Evolutionary conservation across 306 rosid genomes (phyloP), one percentile per base, ranked within the genome.

Genomic region (Cucumis melo): DNA sequence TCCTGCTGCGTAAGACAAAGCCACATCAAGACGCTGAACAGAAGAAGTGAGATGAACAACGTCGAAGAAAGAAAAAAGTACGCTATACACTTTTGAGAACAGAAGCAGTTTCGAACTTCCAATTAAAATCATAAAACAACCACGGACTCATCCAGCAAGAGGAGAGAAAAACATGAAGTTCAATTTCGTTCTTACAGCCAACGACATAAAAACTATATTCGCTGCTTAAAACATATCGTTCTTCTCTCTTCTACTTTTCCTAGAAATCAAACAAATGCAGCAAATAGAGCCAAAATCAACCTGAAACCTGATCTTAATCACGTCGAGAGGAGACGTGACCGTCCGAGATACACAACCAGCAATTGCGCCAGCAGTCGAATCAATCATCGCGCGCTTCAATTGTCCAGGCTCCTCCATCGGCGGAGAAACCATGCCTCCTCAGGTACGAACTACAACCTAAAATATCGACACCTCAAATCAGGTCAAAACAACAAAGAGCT

Each of bases 221-320:
- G 41, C 23, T 1, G 16, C 39, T 48, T 0, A 20, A 1, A 48
- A 46, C 41, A 27, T 71, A 21, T 16, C 7, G 2, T 23, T 50
- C 10, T 21, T 24, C 50, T 39, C 73, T 39, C 10, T 65, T 66
- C 8, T 27, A 27, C 29, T 27, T 27, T 27, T 27, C 29, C 29
- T 27, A 27, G 29, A 27, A 27, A 27, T 27, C 29, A 27, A 27
- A 27, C 29, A 27, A 73, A 29, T 51, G 62, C 61, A 73, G 62
- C 16, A 5, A 46, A 61, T 77, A 46, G 42, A 16, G 34, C 58
- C 60, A 51, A 46, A 65, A 65, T 51, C 24, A 15, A 91, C 98
- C 93, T 94, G 98, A 73, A 94, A 94, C 81, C 97, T 86, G 87
- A 94, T 94, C 88, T 94, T 94, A 77, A 94, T 94, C 77, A 94